phyloP scores from a whole-genome alignment of 139 green algal genomes.

The Closterium sp. region DNA sequence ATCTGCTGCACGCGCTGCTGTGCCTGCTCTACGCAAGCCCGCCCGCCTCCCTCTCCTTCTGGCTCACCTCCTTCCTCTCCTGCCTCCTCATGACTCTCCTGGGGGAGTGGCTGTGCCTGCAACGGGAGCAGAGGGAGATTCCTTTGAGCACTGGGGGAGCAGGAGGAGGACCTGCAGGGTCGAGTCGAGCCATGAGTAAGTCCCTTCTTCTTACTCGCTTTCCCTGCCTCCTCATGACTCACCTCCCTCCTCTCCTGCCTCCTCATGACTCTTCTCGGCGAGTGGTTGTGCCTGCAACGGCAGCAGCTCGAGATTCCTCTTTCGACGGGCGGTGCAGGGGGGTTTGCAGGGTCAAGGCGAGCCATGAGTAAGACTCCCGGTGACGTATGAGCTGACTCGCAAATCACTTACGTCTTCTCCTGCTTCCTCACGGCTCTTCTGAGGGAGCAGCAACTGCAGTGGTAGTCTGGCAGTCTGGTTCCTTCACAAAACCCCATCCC shows the following conservation, averaged over 20 bases:
- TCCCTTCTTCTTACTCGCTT: too few relatives aligned
- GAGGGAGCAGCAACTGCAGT: too few relatives aligned
- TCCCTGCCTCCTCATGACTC: slow-evolving; percentile 86
- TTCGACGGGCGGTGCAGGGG: too few relatives aligned
- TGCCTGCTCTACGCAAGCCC: slow-evolving; percentile 63
- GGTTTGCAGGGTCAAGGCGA: too few relatives aligned
- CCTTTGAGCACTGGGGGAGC: slow-evolving; percentile 57
- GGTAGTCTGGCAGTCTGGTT: too few relatives aligned
- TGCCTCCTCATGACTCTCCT: slow-evolving; percentile 76
- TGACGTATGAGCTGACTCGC: too few relatives aligned
- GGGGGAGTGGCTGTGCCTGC: slow-evolving; percentile 87
- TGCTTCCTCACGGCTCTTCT: too few relatives aligned
- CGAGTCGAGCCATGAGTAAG: not conserved
- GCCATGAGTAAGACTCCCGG: not conserved
- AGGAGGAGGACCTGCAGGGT: not conserved
- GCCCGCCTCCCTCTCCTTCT: slow-evolving; percentile 72
- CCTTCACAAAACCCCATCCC: too few relatives aligned
- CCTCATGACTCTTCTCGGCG: too few relatives aligned
- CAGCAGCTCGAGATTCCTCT: too few relatives aligned
- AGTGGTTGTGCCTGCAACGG: too few relatives aligned
- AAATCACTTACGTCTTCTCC: not conserved
- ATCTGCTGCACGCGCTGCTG: slow-evolving; percentile 75
- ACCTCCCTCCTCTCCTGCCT: too few relatives aligned
- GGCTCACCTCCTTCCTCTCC: slow-evolving; percentile 63
- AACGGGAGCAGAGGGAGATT: slow-evolving; percentile 86